Evolutionary conservation across 1,284 basidiomycete genomes (phyloP), one percentile per base, ranked within the genome.

Genomic region (Mycena sp.): DNA sequence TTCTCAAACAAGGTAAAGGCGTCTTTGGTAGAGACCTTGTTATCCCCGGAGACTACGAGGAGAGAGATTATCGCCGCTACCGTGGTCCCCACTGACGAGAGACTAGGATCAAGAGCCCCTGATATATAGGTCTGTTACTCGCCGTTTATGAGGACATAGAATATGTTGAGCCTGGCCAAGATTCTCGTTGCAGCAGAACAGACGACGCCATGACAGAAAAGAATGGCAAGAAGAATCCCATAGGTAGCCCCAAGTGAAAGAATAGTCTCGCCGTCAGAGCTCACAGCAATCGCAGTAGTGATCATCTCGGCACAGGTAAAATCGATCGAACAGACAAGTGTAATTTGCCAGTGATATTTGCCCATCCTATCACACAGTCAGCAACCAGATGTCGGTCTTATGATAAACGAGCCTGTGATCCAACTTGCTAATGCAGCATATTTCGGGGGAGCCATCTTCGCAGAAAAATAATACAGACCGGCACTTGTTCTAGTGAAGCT

Each of bases 291-390:
- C 0, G 88, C 89, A 3, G 89, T 89, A 4, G 88, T 84, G 61
- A 92, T 91, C 90, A 92, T 92, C 72, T 91, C 86, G 4, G 90
- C 90, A 60, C 88, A 88, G 21, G 89, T 90, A 65, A 87, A 92
- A 71, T 91, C 90, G 57, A 92, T 91, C 4, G 88, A 90, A 69
- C 87, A 90, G 32, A 91, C 75, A 73, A 78, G 75, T 29, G 76
- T 68, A 65, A 86, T 75, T 71, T 86, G 19, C 85, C 83, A 2
- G 83, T 85, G 44, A 87, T 78, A 64, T 87, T 88, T 10, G 85
- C 85, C 87, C 87, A 88, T 2, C 84, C 83, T 69, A 28, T 21
- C 26, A 11, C 2, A 48, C 45, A n/a, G 25, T 53, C 21, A 53
- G 52, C 16, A 44, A 29, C 7, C 38, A 17, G 26, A 32, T 32